A percentile compares a stretch with the other conserved stretches of the same genome.
Evolutionary conservation across 1,284 basidiomycete species (phyloP).

Genomic region (Porogramme epimiltina): DNA sequence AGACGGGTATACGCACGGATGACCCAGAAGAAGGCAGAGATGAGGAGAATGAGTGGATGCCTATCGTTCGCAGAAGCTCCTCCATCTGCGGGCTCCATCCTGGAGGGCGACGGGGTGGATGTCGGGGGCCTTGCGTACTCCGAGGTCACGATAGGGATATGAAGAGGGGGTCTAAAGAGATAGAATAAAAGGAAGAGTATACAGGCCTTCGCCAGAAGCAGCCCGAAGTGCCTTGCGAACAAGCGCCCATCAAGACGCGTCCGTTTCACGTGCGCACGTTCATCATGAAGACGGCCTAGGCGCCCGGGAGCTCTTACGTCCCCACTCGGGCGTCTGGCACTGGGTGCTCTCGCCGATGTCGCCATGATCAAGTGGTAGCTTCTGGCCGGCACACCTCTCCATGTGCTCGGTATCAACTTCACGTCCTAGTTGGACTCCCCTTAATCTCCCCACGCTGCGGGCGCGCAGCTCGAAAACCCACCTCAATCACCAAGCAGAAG

Average conservation of each 20-base stretch:
- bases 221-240: neutral
- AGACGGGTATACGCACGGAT: constrained; percentile 54
- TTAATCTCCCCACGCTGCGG: too few species aligned
- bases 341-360: too few species aligned
- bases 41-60: constrained; percentile 71
- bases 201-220: neutral
- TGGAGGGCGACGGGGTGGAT: neutral
- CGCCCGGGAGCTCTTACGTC: neutral
- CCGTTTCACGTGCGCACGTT: constrained; percentile 10
- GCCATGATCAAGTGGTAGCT: too few species aligned
- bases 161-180: neutral
- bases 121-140: neutral
- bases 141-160: too few species aligned
- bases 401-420: too few species aligned
- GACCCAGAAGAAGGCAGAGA: constrained; percentile 86
- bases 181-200: neutral
- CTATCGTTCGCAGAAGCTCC: constrained; percentile 26
- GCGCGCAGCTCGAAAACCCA: too few species aligned
- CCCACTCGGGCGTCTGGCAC: too few species aligned
- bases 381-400: too few species aligned
- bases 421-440: too few species aligned
- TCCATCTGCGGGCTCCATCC: constrained; percentile 20
- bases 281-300: neutral
- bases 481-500: too few species aligned
- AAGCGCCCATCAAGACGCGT: constrained; percentile 5